These are phyloP conservation scores for Fusarium hainanense DNA, from an alignment of 2,329 filamentous ascomycete species.

Conservation along the genomic window DNA sequence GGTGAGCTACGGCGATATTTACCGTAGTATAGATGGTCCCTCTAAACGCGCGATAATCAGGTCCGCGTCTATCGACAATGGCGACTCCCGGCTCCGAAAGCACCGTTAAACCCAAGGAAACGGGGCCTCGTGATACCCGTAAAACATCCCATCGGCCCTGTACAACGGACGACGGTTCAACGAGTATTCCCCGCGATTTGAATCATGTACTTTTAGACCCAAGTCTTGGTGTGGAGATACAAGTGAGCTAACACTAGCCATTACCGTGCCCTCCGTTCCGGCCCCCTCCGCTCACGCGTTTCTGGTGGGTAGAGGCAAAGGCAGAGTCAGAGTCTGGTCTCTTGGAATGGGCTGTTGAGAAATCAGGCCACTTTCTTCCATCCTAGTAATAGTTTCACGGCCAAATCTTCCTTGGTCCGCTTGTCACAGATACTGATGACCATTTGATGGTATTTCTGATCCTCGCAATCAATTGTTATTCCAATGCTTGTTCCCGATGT, in stretches of 20 bases:
- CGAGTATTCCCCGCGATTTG: conserved; percentile 45
- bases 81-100: conserved; percentile 27
- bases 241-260: conserved; percentile 9
- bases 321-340: conserved; percentile 13
- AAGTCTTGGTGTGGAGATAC: neutral
- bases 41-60: conserved; percentile 11
- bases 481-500: conserved; percentile 4
- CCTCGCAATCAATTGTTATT: neutral
- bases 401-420: neutral
- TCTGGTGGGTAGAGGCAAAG: conserved; percentile 11
- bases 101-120: neutral
- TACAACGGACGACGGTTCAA: conserved; percentile 36
- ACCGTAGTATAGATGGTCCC: neutral
- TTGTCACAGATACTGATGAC: neutral
- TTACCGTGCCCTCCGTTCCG: conserved; percentile 36
- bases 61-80: conserved; percentile 10
- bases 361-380: conserved; percentile 43
- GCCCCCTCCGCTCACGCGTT: conserved; percentile 47
- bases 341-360: conserved; percentile 43
- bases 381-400: neutral
- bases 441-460: conserved; percentile 1
- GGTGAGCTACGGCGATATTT: conserved; percentile 5
- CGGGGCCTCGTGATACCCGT: conserved; percentile 14
- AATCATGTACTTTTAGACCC: neutral
- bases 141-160: conserved; percentile 35